Base-by-base conservation (phyloP, 2,329 filamentous ascomycete genomes). In the Fusarium illudens region DNA sequence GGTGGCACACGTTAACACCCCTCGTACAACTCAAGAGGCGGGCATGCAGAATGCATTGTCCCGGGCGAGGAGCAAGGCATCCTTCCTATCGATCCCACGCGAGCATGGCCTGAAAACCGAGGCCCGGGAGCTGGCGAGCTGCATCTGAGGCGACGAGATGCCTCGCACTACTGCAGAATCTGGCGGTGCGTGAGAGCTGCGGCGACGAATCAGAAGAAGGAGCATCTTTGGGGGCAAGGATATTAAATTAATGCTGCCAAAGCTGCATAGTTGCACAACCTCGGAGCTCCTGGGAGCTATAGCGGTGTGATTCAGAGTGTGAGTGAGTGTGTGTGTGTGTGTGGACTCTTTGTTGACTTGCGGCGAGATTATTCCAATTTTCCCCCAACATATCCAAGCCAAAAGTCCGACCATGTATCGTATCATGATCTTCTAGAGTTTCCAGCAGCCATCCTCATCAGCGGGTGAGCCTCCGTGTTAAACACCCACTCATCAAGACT, bases 401-500 rank as follows among this genome's bases (percentile, higher is more conserved):
- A 22, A 13, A 37, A 13, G 33, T 3, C n/a, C 8, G 10, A 19
- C 10, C 4, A 20, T 36, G 12, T 27, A 17, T 36, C 17, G 19
- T 4, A 11, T 22, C 17, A n/a, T 51, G 29, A 32, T 13, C 46
- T 22, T 20, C 12, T 20, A 44, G 39, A n/a, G 33, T n/a, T n/a
- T 42, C 4, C 59, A 15, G n/a, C 51, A 9, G 33, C 11, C 29
- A 58, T 65, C 22, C 78, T 67, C 46, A 63, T 73, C 22, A 82
- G 74, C 0, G 84, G 84, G 68, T 87, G 84, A 0, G 83, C 84
- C 71, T 86, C 84, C 0, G 84, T 86, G 60, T 86, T 87, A 51
- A 89, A 79, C 39, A 93, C 89, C 79, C 84, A 92, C 5, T 92
- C 85, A 75, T 93, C 91, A 73, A 93, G 72, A 73, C 84, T 90